Percentiles rank a stretch among this genome's conserved stretches.
Evolutionary conservation across 1,139 yeast species (phyloP).

Genomic region (Diutina catenulata): DNA sequence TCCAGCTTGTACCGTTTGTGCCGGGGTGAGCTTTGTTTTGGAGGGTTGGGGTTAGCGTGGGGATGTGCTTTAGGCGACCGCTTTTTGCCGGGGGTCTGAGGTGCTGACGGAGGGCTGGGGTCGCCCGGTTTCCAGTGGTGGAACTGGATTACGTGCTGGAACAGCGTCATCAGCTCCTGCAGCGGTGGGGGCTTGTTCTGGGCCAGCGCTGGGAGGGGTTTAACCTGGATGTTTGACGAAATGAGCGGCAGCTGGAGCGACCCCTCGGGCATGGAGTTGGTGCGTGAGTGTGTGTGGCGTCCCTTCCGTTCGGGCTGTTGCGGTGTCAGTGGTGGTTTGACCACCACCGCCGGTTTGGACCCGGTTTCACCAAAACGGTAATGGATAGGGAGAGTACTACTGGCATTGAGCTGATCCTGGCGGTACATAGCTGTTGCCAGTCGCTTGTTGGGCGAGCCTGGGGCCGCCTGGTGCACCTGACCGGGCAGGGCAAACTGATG

Average conservation of each 20-base stretch:
- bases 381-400: constrained; percentile 1
- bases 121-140: constrained; percentile 41
- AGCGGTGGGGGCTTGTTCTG: constrained; percentile 28
- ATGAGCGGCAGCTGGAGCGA: background rate
- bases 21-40: background rate
- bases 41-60: background rate
- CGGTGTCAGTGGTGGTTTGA: constrained; percentile 1
- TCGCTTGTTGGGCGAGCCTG: background rate
- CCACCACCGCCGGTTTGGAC: background rate
- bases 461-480: background rate
- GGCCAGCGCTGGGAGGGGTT: constrained; percentile 33
- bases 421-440: background rate
- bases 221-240: constrained; percentile 20
- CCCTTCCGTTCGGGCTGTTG: background rate
- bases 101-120: background rate
- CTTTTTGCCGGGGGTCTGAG: background rate
- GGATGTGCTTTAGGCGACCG: background rate
- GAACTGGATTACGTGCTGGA: constrained; percentile 39
- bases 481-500: background rate
- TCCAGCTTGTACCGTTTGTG: constrained; percentile 4
- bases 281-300: background rate
- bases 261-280: background rate
- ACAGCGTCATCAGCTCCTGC: constrained; percentile 40
- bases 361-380: background rate
- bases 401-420: constrained; percentile 3